Evolutionary conservation across 2,329 filamentous ascomycete species (phyloP).

Genomic region (Fusarium sp.): DNA sequence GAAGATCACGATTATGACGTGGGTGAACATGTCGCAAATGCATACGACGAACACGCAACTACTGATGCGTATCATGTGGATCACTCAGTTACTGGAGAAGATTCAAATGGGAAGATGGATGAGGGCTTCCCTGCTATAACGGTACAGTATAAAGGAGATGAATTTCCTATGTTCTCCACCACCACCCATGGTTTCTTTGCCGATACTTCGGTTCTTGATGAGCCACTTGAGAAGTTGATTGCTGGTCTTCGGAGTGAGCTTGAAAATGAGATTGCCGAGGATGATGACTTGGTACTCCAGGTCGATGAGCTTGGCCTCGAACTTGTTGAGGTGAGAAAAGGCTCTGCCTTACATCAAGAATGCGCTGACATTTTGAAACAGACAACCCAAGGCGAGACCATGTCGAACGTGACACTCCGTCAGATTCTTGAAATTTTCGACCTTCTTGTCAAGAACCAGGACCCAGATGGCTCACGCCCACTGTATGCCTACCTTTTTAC

Average conservation of each 20-base stretch:
- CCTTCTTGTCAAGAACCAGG: conserved; percentile 54
- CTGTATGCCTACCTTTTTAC: conserved; percentile 55
- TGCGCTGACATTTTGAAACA: conserved; percentile 42
- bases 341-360: neutral
- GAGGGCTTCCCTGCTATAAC: conserved; percentile 48
- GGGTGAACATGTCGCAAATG: conserved; percentile 3
- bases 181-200: conserved; percentile 55
- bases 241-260: conserved; percentile 56
- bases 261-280: conserved; percentile 52
- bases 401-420: conserved; percentile 50
- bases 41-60: conserved; percentile 19
- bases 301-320: conserved; percentile 62
- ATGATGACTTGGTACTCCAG: conserved; percentile 61
- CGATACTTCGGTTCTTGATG: conserved; percentile 51
- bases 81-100: conserved; percentile 5
- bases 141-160: conserved; percentile 54
- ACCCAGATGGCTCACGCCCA: conserved; percentile 48
- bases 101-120: conserved; percentile 15
- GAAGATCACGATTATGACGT: conserved; percentile 7
- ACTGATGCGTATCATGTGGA: neutral
- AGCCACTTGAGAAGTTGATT: conserved; percentile 55
- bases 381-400: conserved; percentile 47
- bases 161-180: conserved; percentile 52
- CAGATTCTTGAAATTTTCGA: conserved; percentile 55
- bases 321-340: conserved; percentile 57